Evolutionary conservation across 768 basidiomycete species (phyloP), one percentile per base, ranked within the genome.

Genomic region (Collybiopsis confluens): DNA sequence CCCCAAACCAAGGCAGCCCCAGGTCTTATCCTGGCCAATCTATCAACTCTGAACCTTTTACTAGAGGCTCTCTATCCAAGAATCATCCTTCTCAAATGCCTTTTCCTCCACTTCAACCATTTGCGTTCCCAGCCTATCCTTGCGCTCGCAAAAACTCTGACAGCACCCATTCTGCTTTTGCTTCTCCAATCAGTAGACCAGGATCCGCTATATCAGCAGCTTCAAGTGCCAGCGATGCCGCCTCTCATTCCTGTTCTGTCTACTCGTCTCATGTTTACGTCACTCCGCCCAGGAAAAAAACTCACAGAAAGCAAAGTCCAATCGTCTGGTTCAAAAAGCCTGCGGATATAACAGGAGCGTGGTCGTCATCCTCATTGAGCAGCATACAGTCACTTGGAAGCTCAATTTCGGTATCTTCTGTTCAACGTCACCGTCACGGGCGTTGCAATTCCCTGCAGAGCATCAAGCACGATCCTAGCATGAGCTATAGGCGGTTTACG

Each of bases 261-360:
- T 52, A 33, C 33, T 46, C 36, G 7, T 48, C 47, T 10, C 18
- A 37, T 5, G 10, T 24, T 48, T 36, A 26, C 26, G 33, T 21
- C 11, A 48, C 47, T 4, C 47, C 35, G 20, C 13, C 35, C 10
- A 48, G 23, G 47, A 48, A 48, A 33, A 47, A 47, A 21, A 48
- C 47, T 16, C 52, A 53, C 23, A 43, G 23, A 21, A 53, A 53
- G 45, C 52, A 53, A 37, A 53, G 35, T 23, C 42, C 52, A 3
- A 30, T 53, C 27, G 33, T 53, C 10, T 53, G 52, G 52, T 44
- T 26, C 52, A 43, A 33, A 15, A 41, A 53, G 42, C 3, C 35
- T 10, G 27, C 28, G 5, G 20, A 9, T 10, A 35, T 30, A 15
- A 30, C 26, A 8, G 33, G 5, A 3, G 8, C 40, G 30, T 16